Percentiles rank a stretch among this genome's conserved stretches.
These are phyloP conservation scores for Iris macrosiphon DNA, from an alignment of 106 monocot species.

Conservation along the genomic window DNA sequence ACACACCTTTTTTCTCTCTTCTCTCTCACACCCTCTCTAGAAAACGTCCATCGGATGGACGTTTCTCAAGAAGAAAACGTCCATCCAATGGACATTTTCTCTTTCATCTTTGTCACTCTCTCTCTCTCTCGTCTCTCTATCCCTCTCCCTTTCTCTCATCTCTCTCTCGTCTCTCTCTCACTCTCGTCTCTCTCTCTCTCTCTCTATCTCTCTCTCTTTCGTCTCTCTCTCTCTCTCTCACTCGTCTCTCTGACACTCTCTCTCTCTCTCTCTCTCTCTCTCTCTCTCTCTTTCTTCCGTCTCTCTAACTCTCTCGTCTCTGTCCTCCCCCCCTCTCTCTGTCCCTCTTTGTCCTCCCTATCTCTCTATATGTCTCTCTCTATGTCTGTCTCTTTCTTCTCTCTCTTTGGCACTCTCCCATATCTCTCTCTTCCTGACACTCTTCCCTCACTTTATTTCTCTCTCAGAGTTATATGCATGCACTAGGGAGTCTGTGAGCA, in stretches of 20 bases:
- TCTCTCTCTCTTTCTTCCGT: background rate
- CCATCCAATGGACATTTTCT: too few species aligned
- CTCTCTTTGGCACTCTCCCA: background rate
- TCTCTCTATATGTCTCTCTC: background rate
- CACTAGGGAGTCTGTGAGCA: too few species aligned
- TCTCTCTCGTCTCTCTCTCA: too few species aligned
- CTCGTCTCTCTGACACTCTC: background rate
- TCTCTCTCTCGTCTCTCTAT: background rate
- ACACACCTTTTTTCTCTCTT: background rate
- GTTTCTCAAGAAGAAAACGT: too few species aligned
- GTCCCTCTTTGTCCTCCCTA: too few species aligned
- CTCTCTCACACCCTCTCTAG: background rate
- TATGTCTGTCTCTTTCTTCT: background rate
- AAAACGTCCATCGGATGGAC: background rate
- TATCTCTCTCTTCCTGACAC: too few species aligned
- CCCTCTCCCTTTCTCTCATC: too few species aligned
- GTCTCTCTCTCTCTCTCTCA: background rate
- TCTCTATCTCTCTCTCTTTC: background rate
- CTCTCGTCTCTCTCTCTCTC: too few species aligned
- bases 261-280: background rate
- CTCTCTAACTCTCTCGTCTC: too few species aligned
- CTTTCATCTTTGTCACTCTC: background rate
- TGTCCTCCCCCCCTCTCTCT: too few species aligned
- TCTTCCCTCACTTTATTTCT: background rate
- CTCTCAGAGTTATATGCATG: too few species aligned